phyloP scores from a whole-genome alignment of 1,284 basidiomycete species.

The Cryptococcus sp. region DNA sequence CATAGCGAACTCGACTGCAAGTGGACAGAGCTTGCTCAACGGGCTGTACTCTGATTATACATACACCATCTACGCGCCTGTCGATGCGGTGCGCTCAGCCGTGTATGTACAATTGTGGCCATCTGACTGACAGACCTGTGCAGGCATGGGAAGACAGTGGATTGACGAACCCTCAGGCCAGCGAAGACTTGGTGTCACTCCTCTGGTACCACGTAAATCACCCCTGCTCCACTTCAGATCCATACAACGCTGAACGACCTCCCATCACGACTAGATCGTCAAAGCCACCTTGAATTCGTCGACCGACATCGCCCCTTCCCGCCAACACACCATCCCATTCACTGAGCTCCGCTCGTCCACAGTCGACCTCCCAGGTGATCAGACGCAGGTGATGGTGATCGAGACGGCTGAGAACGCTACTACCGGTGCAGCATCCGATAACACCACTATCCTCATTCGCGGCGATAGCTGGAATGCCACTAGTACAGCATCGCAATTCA shows the following conservation, averaged over 20 bases:
- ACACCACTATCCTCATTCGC: conserved; percentile 21
- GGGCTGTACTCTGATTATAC: conserved; percentile 13
- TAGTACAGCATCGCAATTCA: conserved; percentile 9
- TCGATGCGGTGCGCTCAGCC: conserved; percentile 17
- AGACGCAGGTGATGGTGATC: conserved; percentile 40
- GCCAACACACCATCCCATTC: conserved; percentile 28
- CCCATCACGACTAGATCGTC: conserved; percentile 20
- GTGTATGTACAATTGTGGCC: background rate
- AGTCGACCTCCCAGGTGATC: conserved; percentile 21
- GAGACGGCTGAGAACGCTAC: conserved; percentile 25
- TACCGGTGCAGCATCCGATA: conserved; percentile 5
- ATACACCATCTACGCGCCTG: conserved; percentile 22
- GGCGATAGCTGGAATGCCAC: conserved; percentile 31
- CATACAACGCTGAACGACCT: background rate
- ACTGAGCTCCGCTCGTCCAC: conserved; percentile 18
- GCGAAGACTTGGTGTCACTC: conserved; percentile 20
- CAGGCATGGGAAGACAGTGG: conserved; percentile 27
- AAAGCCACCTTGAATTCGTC: conserved; percentile 24
- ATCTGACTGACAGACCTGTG: background rate
- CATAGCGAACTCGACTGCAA: conserved; percentile 6
- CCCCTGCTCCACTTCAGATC: background rate
- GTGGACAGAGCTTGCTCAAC: conserved; percentile 13
- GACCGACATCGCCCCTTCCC: conserved; percentile 24
- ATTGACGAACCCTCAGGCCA: conserved; percentile 7
- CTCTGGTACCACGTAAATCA: conserved; percentile 33